phyloP scores from a whole-genome alignment of 768 basidiomycete genomes.

The Amanita pallidorosea region DNA sequence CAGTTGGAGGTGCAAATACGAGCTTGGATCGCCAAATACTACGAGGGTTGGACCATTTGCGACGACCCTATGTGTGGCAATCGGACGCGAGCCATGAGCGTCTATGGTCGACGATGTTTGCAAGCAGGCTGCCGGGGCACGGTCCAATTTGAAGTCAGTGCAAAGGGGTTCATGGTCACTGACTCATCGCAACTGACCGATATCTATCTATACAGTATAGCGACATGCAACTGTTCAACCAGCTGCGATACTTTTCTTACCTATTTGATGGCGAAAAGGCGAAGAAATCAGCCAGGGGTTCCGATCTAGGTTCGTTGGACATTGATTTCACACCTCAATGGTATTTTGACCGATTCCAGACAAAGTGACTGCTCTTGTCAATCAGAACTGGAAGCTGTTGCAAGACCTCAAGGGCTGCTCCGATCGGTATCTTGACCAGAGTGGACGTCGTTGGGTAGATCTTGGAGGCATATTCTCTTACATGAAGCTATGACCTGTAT shows the following conservation, averaged over 20 bases:
- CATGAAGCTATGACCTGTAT: conserved; percentile 44
- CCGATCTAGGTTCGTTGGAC: conserved; percentile 26
- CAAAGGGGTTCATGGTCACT: not conserved
- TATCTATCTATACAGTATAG: conserved; percentile 47
- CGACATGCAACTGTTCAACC: conserved; percentile 79
- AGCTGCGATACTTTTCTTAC: conserved; percentile 72
- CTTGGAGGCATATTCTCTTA: conserved; percentile 72
- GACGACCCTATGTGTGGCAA: conserved; percentile 76
- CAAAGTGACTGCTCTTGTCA: conserved; percentile 37
- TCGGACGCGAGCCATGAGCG: conserved; percentile 88
- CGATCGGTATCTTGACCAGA: conserved; percentile 75
- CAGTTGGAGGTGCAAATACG: conserved; percentile 89
- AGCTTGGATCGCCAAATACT: conserved; percentile 65
- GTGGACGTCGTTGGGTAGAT: conserved; percentile 86
- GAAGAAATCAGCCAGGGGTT: conserved; percentile 37
- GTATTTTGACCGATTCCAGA: conserved; percentile 26
- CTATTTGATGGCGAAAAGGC: conserved; percentile 71
- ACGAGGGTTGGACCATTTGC: conserved; percentile 84
- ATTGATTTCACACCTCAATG: not conserved
- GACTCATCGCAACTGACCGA: not conserved
- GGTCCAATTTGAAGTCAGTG: conserved; percentile 65
- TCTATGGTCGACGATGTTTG: conserved; percentile 80
- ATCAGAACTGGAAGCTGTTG: conserved; percentile 42
- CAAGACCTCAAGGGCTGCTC: conserved; percentile 43
- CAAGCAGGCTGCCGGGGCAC: conserved; percentile 56